Evolutionary conservation across 106 monocot species (phyloP).

Genomic region (Allium cepa): DNA sequence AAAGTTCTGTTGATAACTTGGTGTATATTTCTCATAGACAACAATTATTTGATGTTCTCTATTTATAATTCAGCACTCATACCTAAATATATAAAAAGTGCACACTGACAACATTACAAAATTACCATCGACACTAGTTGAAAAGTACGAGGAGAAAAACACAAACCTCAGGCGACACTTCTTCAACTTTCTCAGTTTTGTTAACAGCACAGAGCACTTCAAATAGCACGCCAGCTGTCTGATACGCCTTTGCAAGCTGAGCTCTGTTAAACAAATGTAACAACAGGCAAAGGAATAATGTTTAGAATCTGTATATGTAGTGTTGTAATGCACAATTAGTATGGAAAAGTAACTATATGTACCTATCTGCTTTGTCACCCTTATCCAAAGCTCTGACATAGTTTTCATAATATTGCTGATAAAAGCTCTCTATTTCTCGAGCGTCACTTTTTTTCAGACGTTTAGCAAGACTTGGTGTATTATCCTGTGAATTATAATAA

Average conservation of each 20-base stretch:
- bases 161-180: slow-evolving; percentile 93
- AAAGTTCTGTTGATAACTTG: no score
- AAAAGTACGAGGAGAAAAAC: neutral
- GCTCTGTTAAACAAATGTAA: slow-evolving; percentile 33
- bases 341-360: neutral
- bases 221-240: slow-evolving; percentile 92
- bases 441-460: slow-evolving; percentile 96
- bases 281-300: no score
- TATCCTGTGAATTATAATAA: slow-evolving; percentile 47
- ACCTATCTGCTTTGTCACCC: slow-evolving; percentile 97
- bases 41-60: no score
- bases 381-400: slow-evolving; percentile 91
- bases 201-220: slow-evolving; percentile 98
- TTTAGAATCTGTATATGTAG: no score
- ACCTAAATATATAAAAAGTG: neutral
- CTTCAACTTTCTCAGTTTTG: slow-evolving; percentile 92
- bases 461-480: slow-evolving; percentile 78
- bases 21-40: no score
- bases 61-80: neutral
- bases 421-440: slow-evolving; percentile 96
- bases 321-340: no score
- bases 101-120: neutral
- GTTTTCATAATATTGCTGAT: slow-evolving; percentile 96
- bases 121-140: neutral
- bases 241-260: slow-evolving; percentile 96